Evolutionary conservation across 169 alveolate genomes (phyloP).

Genomic region (Pseudocohnilembus persalinus): DNA sequence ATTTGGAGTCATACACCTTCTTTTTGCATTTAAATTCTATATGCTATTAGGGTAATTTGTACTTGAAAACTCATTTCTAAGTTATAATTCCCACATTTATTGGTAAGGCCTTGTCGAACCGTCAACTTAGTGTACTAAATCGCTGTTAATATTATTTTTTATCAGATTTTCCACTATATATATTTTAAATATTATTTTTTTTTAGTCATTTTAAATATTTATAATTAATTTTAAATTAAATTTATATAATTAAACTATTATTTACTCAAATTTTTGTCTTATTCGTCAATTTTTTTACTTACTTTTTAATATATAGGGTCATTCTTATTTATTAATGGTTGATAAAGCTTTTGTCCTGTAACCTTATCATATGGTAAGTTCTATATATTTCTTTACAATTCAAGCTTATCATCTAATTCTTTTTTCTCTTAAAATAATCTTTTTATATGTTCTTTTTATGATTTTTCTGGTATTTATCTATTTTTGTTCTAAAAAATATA

Average conservation of each 20-base stretch:
- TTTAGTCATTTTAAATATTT: too few species aligned
- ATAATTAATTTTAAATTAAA: too few species aligned
- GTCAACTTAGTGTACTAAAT: background rate
- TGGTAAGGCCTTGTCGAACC: background rate
- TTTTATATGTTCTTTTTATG: background rate
- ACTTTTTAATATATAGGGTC: background rate
- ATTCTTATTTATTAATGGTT: background rate
- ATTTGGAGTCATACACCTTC: background rate
- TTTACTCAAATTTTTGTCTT: background rate
- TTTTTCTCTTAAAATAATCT: background rate
- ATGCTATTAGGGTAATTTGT: background rate
- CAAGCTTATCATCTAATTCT: background rate
- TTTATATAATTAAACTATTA: too few species aligned
- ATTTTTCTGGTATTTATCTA: background rate
- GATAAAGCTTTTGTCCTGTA: background rate
- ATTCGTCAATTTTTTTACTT: background rate
- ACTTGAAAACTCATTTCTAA: background rate
- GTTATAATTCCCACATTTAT: background rate
- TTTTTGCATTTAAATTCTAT: background rate
- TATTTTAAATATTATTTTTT: too few species aligned
- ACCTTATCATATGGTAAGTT: background rate
- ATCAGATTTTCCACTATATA: background rate
- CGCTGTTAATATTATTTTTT: background rate
- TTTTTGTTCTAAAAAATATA: background rate
- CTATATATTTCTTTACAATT: background rate